Conservation (phyloP, 176 grass and related monocot species). For the Rhynchospora tenuis region DNA sequence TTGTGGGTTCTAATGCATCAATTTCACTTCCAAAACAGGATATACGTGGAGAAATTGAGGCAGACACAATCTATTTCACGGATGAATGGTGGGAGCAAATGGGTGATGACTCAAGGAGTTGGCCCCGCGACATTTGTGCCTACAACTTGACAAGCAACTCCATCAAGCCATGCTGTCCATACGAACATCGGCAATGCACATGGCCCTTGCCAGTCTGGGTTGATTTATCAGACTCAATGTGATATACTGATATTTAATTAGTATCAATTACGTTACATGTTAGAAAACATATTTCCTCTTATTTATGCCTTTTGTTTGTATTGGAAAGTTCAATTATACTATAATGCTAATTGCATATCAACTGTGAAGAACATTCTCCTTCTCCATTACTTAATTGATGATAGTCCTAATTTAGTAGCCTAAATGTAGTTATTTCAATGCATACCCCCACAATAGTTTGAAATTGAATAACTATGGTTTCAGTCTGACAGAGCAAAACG, state of each 20-base stretch:
- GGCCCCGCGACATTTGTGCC: not conserved
- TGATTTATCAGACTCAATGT: not conserved
- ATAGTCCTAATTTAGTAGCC: not conserved
- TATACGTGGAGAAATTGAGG: not conserved
- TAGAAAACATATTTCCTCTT: not conserved
- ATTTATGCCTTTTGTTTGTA: not conserved
- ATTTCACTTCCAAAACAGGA: not conserved
- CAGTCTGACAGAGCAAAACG: no score
- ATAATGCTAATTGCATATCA: not conserved
- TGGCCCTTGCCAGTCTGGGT: not conserved
- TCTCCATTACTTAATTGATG: not conserved
- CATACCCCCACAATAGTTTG: no score
- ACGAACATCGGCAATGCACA: not conserved
- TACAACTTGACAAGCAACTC: not conserved
- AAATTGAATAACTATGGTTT: no score
- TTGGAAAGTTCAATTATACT: not conserved
- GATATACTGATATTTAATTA: not conserved
- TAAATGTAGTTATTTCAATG: no score
- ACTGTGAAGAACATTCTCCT: not conserved
- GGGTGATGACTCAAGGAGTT: not conserved
- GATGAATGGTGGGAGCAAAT: not conserved
- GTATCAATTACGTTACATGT: not conserved
- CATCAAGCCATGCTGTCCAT: not conserved
- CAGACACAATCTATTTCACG: not conserved
- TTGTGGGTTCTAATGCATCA: not conserved